Base-by-base conservation (phyloP, 345 rosid genomes). In the Gossypium arboreum region DNA sequence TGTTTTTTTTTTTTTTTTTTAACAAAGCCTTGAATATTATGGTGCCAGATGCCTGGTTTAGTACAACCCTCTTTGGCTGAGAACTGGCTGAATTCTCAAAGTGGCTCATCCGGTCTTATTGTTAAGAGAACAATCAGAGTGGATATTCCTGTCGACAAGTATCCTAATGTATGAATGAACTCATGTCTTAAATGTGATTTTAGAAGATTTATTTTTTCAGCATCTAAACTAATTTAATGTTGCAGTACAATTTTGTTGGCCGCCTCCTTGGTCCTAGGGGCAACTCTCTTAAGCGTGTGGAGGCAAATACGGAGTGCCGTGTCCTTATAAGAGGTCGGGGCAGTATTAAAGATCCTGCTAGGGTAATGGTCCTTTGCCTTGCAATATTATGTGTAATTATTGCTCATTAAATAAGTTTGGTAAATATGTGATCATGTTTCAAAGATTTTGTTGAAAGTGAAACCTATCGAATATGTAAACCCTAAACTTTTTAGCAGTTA, bases 261-360 rank as follows among this genome's bases (percentile, higher is more conserved):
- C 98, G 98, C 73, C 95, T 96, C 76, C 90, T 96, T 75, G 99
- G 98, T 47, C 99, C 98, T 62, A 85, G 98, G 80, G 99, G 99
- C 11, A 92, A 96, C 87, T 96, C 99, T 39, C 91, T 96, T 47
- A 96, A 93, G 85, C 87, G 99, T 51, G 97, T 96, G 81, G 99
- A 96, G 88, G 95, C 97, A 71, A 93, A 81, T 81, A 96, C 98
- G 4, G 97, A 90, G 20, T 96, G 99, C 24, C 97, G 92, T 71
- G 93, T 96, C 73, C 83, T 93, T 73, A 96, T 96, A 39, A 92
- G 99, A 84, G 99, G 99, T 58, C 86, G 87, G 59, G 99, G 99
- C 65, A 93, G 98, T 78, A 92, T 93, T 20, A 96, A 93, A 82
- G 97, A 96, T 83, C 91, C 92, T 41, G 70, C 79, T 25, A 96